Evolutionary conservation across 139 green algal genomes (phyloP), one percentile per base, ranked within the genome.

Genomic region (Tetradesmus obliquus): DNA sequence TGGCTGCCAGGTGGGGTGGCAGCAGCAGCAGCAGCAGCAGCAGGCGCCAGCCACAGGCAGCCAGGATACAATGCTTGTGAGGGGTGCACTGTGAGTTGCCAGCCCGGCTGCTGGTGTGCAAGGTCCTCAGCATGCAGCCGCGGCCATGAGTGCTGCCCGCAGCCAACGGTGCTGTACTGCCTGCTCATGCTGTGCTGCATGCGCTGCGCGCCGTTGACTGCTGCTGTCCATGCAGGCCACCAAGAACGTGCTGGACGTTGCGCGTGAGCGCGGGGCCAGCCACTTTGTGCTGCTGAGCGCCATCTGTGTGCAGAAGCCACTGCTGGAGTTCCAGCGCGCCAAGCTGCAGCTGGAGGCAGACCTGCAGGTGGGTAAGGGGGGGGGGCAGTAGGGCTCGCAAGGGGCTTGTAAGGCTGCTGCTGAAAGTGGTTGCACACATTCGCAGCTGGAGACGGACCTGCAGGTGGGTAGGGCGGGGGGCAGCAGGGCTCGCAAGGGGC

Each of bases 241-340:
- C 10, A 97, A 97, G 90, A 99, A 99, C 94, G 92, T 93, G 0
- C 93, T 99, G 92, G 94, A 99, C 76, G 97, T 95, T 82, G 98
- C 93, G 4, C 93, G 95, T 0, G 91, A 95, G 72, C 84, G 86
- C 22, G 97, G 98, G 66, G 94, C 95, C 10, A 93, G 92, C 55
- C 97, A 99, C 95, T 99, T 99, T 94, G 97, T 99, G 94, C 97
- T 99, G 91, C 96, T 99, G 85, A 97, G 93, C 53, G 98, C 98
- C 90, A 99, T 99, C 95, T 99, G 98, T 93, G 98, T 99, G 81
- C 98, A 99, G 95, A 99, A 99, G 95, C 98, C 98, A 22, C 94
- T 99, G 92, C 95, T 99, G 79, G 98, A 99, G 94, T 99, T 99
- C 94, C 98, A 99, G 96, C 90, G 94, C 9, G 98, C 98, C 90